Base-by-base conservation (phyloP, 1,284 basidiomycete genomes). In the Neotropicomus parvogracilis region DNA sequence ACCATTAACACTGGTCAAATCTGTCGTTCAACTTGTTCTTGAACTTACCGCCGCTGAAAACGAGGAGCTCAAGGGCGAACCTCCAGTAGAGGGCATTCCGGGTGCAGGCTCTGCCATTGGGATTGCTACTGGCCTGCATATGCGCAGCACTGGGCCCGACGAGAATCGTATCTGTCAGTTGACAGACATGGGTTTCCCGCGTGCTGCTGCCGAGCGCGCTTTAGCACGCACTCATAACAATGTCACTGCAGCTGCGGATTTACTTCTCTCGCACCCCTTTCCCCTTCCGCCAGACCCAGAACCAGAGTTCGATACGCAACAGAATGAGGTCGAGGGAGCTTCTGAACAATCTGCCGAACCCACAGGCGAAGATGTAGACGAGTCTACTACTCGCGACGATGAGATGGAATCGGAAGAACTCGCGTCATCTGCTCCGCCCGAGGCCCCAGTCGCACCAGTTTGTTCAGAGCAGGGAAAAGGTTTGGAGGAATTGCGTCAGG, bases 181-280 rank as follows among this genome's bases (percentile, higher is more conserved):
- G 41, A 85, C 84, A 14, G 95, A 99, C 57, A 99, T 99, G 97
- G 97, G 97, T 42, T 99, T 99, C 71, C 83, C 89, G 21, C 81
- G 91, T 9, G 79, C 80, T 34, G 89, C 91, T 4, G 90, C 89
- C 1, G 86, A 91, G 60, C 80, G 83, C 47, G 95, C 95, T 4
- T 72, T 99, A 17, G 67, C 78, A 17, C 86, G 94, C 19, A 85
- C 87, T 13, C 81, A 88, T 53, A 98, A 98, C 70, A 97, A 97
- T 59, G 76, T 97, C 57, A 85, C 78, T 32, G 83, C 88, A 6
- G 97, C 97, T 3, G 88, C 95, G 0, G 95, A 99, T 59, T 76
- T 92, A 16, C 76, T 99, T 1, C 74, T 99, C 19, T 79, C 80
- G 2, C 85, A 92, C 59, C 93, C 92, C 0, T 89, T 90, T 59